phyloP scores from a whole-genome alignment of 495 filamentous ascomycete species.

The Pyronema omphalodes region DNA sequence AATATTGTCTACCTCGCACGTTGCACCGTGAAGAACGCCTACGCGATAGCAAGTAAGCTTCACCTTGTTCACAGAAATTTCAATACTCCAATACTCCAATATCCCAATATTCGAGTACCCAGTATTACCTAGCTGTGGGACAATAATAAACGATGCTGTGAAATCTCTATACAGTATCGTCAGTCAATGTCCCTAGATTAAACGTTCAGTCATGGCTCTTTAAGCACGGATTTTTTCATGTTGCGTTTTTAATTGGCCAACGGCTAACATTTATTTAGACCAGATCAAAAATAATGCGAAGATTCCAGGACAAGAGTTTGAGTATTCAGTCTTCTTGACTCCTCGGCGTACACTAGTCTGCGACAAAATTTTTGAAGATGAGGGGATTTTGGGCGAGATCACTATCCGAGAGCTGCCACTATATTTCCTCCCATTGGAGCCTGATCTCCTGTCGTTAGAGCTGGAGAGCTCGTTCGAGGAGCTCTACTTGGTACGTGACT shows the following conservation, averaged over 20 bases:
- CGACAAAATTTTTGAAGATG: constrained; percentile 81
- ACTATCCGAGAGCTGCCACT: constrained; percentile 71
- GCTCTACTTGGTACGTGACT: constrained; percentile 50
- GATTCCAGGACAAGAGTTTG: constrained; percentile 68
- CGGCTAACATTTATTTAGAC: constrained; percentile 34
- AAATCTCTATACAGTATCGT: constrained; percentile 40
- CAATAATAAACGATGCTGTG: constrained; percentile 46
- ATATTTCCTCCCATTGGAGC: constrained; percentile 77
- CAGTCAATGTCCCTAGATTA: constrained; percentile 49
- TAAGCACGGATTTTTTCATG: constrained; percentile 9
- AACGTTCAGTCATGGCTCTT: constrained; percentile 14
- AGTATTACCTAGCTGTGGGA: constrained; percentile 26
- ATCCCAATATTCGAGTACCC: not conserved
- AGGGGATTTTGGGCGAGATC: constrained; percentile 81
- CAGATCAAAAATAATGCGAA: constrained; percentile 76
- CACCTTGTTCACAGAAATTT: not conserved
- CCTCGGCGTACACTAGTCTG: constrained; percentile 81
- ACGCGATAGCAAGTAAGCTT: constrained; percentile 71
- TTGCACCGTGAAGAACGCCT: constrained; percentile 62
- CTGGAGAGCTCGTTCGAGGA: constrained; percentile 73
- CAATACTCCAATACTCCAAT: not conserved
- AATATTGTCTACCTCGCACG: constrained; percentile 87
- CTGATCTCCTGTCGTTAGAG: constrained; percentile 80
- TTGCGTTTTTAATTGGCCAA: constrained; percentile 14
- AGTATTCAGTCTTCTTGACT: constrained; percentile 64